Conservation (phyloP, 768 basidiomycete genomes). For the Amylocystis lapponica region DNA sequence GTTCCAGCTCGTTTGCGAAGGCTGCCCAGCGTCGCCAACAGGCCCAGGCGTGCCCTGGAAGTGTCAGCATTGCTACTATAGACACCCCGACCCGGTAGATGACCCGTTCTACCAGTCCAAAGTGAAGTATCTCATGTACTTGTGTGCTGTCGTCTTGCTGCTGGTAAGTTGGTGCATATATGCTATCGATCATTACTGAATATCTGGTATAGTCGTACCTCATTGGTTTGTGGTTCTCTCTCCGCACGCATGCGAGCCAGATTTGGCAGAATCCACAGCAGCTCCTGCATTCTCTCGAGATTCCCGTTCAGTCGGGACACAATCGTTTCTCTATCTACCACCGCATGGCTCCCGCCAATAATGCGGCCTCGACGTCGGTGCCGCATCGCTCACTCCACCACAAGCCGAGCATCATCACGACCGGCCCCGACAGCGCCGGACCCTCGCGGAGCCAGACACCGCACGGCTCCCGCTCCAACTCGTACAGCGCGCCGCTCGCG, state of each 20-base stretch:
- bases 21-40: slow-evolving; percentile 50
- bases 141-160: slow-evolving; percentile 85
- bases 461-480: slow-evolving; percentile 6
- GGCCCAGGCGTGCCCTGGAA: slow-evolving; percentile 58
- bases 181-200: slow-evolving; percentile 4
- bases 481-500: background rate
- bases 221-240: slow-evolving; percentile 96
- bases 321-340: slow-evolving; percentile 64
- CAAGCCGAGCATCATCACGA: slow-evolving; percentile 41
- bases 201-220: slow-evolving; percentile 75
- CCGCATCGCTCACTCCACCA: slow-evolving; percentile 30
- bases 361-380: background rate
- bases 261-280: slow-evolving; percentile 99
- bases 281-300: slow-evolving; percentile 61
- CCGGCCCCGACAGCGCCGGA: slow-evolving; percentile 22
- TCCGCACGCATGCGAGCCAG: slow-evolving; percentile 94
- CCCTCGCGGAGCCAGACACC: slow-evolving; percentile 37
- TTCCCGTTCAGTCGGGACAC: slow-evolving; percentile 35
- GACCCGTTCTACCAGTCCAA: slow-evolving; percentile 97
- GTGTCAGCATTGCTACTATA: slow-evolving; percentile 91
- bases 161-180: slow-evolving; percentile 54
- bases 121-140: slow-evolving; percentile 93
- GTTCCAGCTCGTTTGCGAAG: slow-evolving; percentile 85
- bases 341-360: slow-evolving; percentile 36
- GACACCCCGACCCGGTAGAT: slow-evolving; percentile 85